Evolutionary conservation across 345 rosid genomes (phyloP), one percentile per base, ranked within the genome.

Genomic region (Acer saccharum): DNA sequence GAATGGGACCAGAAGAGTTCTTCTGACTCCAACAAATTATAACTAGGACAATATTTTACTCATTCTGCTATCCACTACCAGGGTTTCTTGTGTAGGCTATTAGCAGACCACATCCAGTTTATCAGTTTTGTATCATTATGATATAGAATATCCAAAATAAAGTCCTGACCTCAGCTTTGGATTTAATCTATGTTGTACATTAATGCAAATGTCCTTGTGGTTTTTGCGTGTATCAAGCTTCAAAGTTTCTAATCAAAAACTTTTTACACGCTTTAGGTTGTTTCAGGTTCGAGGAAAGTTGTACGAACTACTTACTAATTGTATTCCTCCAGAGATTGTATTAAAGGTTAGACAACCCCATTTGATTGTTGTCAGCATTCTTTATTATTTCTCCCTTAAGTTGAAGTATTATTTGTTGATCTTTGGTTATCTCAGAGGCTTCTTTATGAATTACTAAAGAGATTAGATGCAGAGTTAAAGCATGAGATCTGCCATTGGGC

Each of bases 401-500:
- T 73, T 78, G 18, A 86, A 74, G 35, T 67, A 64, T 73, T 43
- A 21, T 46, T 77, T 8, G 50, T 65, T 50, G 12, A 64, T 70
- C 41, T 65, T 6, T 67, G 60, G 10, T 61, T 73, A 62, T 66
- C 73, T 68, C 94, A 96, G 98, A 90, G 86, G 77, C 87, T 94
- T 76, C 91, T 90, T 61, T 84, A 86, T 75, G 98, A 96, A 83
- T 83, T 96, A 79, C 78, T 94, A 87, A 91, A 87, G 91, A 94
- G 88, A 87, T 84, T 94, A 68, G 99, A 96, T 84, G 89, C 92
- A 9, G 98, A 96, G 75, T 84, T 94, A 62, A 96, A 96, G 90
- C 98, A 91, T 77, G 98, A 96, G 88, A 85, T 90, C 73, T 87
- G 98, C 83, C 98, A 91, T 75, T 96, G 98, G 98, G 99, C 98